Evolutionary conservation across 352 stramenopile genomes (phyloP).

Genomic region (Phytophthora macrochlamydospora): DNA sequence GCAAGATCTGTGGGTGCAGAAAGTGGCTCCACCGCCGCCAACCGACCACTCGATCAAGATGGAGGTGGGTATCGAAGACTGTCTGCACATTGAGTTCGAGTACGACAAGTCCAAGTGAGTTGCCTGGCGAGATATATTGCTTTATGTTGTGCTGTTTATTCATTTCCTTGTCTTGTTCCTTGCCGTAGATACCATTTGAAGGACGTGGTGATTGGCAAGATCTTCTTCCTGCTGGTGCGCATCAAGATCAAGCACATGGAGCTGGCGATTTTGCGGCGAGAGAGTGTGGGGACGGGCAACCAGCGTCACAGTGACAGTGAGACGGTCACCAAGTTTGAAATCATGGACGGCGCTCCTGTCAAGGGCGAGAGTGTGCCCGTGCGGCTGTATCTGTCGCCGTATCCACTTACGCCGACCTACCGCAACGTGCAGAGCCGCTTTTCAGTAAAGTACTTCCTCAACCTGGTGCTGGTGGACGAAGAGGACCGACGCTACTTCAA

Average conservation of each 20-base stretch:
- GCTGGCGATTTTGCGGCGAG: conserved; percentile 95
- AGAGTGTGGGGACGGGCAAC: conserved; percentile 84
- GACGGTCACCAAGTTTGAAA: conserved; percentile 98
- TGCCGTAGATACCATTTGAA: conserved; percentile 85
- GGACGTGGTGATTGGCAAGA: conserved; percentile 97
- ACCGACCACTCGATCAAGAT: conserved; percentile 97
- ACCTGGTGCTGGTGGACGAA: conserved; percentile 99
- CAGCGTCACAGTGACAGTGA: conserved; percentile 95
- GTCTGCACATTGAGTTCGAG: conserved; percentile 99
- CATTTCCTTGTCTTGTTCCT: too few species aligned
- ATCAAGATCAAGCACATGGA: conserved; percentile 99
- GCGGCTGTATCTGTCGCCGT: conserved; percentile 93
- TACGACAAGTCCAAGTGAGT: conserved; percentile 89
- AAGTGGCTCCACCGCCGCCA: conserved; percentile 55
- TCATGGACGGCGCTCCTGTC: conserved; percentile 98
- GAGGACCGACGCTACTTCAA: conserved; percentile 99
- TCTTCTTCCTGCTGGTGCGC: conserved; percentile 97
- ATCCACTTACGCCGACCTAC: conserved; percentile 92
- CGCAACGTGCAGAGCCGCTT: conserved; percentile 92
- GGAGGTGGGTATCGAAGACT: conserved; percentile 99
- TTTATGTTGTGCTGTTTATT: too few species aligned
- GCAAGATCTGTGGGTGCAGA: conserved; percentile 95
- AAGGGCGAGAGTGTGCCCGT: conserved; percentile 97
- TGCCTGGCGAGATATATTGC: too few species aligned
- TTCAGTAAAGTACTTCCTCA: conserved; percentile 96